Conservation (phyloP, 2,329 filamentous ascomycete species). For the Pseudocercospora cruenta region DNA sequence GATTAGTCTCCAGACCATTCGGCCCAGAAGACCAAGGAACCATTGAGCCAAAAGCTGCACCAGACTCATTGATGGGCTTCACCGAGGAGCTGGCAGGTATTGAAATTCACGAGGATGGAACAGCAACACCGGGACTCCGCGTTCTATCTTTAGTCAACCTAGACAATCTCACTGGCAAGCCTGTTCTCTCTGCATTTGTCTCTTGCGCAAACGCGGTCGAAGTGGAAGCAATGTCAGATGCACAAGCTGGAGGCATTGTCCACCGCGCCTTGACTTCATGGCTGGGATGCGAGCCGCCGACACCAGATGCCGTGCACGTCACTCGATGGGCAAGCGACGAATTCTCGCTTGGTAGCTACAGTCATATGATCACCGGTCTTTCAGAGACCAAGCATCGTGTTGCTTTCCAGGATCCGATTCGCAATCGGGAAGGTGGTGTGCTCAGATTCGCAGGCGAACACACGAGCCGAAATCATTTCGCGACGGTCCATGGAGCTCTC, state of each 20-base stretch:
- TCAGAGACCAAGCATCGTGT: conserved; percentile 27
- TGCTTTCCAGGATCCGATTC: conserved; percentile 24
- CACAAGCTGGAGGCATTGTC: conserved; percentile 25
- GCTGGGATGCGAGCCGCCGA: conserved; percentile 28
- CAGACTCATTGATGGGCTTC: conserved; percentile 30
- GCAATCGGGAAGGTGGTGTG: conserved; percentile 14
- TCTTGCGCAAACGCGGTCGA: conserved; percentile 30
- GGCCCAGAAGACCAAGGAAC: conserved; percentile 1
- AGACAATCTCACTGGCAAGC: conserved; percentile 27
- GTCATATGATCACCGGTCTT: conserved; percentile 31
- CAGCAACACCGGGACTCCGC: conserved; percentile 18
- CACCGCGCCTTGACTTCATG: conserved; percentile 28
- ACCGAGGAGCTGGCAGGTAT: conserved; percentile 29
- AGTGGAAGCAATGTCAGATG: conserved; percentile 27
- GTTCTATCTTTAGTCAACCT: conserved; percentile 29
- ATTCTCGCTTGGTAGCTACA: conserved; percentile 30
- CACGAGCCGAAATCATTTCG: conserved; percentile 33
- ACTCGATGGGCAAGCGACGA: conserved; percentile 31
- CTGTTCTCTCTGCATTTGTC: conserved; percentile 29
- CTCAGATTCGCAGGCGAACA: conserved; percentile 35
- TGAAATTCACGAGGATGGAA: conserved; percentile 24
- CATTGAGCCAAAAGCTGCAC: background rate
- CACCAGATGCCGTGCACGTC: conserved; percentile 28
- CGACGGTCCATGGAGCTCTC: conserved; percentile 34
- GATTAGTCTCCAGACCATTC: conserved; percentile 16